Percentiles rank a stretch among this genome's conserved stretches.
Evolutionary conservation across 345 rosid genomes (phyloP).

Genomic region (Pseudoturritis turrita): DNA sequence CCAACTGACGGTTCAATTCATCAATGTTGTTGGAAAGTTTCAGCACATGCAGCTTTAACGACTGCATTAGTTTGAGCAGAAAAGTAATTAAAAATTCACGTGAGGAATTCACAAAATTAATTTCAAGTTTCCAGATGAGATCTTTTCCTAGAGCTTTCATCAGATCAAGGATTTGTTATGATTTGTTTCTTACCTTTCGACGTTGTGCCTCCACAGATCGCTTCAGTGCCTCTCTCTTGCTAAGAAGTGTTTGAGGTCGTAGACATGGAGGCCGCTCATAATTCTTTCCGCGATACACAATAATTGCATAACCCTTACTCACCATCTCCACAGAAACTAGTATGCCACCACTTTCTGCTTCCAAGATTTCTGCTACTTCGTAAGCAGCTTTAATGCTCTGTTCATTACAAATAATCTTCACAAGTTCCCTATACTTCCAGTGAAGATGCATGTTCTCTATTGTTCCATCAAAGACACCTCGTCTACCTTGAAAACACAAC

Average conservation of each 20-base stretch:
- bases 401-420: conserved; percentile 72
- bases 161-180: not conserved
- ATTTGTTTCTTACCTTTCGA: conserved; percentile 47
- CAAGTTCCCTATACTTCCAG: conserved; percentile 98
- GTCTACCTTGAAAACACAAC: conserved; percentile 59
- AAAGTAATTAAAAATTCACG: not conserved
- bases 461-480: conserved; percentile 87
- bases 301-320: conserved; percentile 78
- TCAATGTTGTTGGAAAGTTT: conserved; percentile 65
- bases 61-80: conserved; percentile 45
- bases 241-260: conserved; percentile 78
- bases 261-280: conserved; percentile 68
- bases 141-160: not conserved
- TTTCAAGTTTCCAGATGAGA: not conserved
- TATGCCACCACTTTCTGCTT: conserved; percentile 91
- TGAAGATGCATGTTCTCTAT: conserved; percentile 98
- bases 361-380: conserved; percentile 63
- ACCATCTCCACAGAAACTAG: conserved; percentile 80
- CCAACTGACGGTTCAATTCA: conserved; percentile 58
- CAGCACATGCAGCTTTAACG: conserved; percentile 85
- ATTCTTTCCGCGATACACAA: conserved; percentile 92
- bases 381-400: conserved; percentile 50
- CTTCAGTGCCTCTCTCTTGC: conserved; percentile 74
- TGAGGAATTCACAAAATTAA: not conserved
- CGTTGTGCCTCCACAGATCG: conserved; percentile 85